A percentile compares a stretch with the other conserved stretches of the same genome.
Conservation (phyloP, 768 basidiomycete species). For the Pulveroboletus sp. region DNA sequence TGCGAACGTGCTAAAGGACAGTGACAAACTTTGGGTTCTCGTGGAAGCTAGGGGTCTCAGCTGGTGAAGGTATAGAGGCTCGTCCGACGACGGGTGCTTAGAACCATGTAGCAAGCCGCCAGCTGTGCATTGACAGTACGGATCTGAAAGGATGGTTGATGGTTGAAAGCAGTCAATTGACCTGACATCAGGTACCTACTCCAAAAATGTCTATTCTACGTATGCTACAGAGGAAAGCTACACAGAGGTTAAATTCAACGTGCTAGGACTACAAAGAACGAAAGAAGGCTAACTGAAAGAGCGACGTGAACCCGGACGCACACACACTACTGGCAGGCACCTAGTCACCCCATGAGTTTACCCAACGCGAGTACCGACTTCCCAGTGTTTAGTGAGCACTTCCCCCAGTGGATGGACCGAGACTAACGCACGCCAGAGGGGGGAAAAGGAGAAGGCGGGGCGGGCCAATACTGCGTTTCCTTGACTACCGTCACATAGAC, state of each 20-base stretch:
- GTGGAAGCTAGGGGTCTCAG: not conserved
- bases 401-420: not conserved
- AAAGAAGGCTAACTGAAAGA: not conserved
- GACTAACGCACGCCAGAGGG: not conserved
- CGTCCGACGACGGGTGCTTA: conserved; percentile 9
- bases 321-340: too few species aligned
- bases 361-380: too few species aligned
- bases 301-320: not conserved
- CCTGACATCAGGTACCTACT: too few species aligned
- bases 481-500: conserved; percentile 44
- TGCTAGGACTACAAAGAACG: conserved; percentile 21
- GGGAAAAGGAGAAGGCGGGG: not conserved
- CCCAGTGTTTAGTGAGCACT: not conserved
- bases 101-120: conserved; percentile 2
- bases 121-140: not conserved
- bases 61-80: not conserved
- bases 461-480: conserved; percentile 25
- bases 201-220: not conserved
- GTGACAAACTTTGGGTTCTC: not conserved
- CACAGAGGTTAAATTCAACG: not conserved
- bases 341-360: not conserved
- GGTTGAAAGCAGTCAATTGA: not conserved
- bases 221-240: conserved; percentile 15
- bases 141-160: not conserved
- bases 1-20: not conserved